These are phyloP conservation scores for Podospora tetraspora DNA, from an alignment of 495 filamentous ascomycete species.

Conservation along the genomic window DNA sequence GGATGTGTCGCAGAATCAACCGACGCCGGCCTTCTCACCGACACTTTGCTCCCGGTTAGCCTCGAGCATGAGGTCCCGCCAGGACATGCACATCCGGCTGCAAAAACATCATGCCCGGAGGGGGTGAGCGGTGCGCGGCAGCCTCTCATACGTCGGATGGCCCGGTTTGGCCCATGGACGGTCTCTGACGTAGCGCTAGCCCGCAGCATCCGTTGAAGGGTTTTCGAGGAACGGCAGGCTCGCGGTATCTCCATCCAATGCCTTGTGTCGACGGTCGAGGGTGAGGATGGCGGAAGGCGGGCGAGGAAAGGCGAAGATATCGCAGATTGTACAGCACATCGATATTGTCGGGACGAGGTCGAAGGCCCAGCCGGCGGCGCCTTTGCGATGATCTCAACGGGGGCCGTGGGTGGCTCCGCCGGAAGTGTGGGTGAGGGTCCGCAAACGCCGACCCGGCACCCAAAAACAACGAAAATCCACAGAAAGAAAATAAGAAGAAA, in stretches of 20 bases:
- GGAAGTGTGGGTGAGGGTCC: neutral
- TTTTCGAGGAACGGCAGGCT: constrained; percentile 13
- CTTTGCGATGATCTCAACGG: constrained; percentile 7
- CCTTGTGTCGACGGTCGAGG: neutral
- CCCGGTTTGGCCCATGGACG: constrained; percentile 13
- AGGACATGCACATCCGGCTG: constrained; percentile 18
- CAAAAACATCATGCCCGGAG: constrained; percentile 22
- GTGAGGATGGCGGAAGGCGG: constrained; percentile 15
- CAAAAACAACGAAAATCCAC: neutral
- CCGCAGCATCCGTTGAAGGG: constrained; percentile 24
- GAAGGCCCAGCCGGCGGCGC: constrained; percentile 2
- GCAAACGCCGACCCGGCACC: neutral
- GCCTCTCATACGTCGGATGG: constrained; percentile 24
- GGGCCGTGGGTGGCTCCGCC: neutral
- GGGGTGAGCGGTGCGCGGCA: constrained; percentile 21
- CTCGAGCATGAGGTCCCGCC: constrained; percentile 8
- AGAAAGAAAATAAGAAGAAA: neutral
- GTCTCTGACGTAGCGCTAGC: constrained; percentile 31
- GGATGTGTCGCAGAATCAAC: constrained; percentile 17
- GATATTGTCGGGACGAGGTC: constrained; percentile 7
- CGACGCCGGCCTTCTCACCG: constrained; percentile 27
- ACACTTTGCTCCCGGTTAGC: constrained; percentile 22
- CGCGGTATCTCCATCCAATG: constrained; percentile 29
- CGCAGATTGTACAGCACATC: constrained; percentile 5
- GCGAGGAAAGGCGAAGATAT: constrained; percentile 14